Evolutionary conservation across 192 early-diverging fungal species (phyloP).

Genomic region (Umbelopsis vinacea): DNA sequence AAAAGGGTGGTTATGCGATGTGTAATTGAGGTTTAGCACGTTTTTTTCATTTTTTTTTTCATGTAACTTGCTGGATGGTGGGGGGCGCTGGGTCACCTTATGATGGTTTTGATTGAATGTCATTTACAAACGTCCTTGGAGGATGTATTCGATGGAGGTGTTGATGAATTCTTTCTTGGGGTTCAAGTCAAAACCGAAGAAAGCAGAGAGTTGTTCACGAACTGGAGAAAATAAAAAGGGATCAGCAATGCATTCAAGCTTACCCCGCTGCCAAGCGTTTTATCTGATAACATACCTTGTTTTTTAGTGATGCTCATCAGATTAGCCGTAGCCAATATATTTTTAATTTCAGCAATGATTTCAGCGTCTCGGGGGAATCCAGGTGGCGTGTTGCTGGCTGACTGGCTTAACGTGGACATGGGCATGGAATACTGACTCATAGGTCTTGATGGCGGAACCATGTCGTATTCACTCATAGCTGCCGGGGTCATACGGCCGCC

Average conservation of each 20-base stretch:
- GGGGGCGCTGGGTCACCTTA: not conserved
- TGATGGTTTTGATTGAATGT: not conserved
- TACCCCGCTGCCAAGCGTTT: conserved; percentile 35
- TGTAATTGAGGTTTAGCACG: not conserved
- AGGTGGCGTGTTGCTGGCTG: conserved; percentile 23
- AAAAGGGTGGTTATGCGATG: not conserved
- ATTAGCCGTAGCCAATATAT: conserved; percentile 86
- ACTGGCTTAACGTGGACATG: conserved; percentile 29
- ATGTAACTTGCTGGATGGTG: not conserved
- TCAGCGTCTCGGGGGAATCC: conserved; percentile 70
- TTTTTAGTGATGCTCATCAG: conserved; percentile 99
- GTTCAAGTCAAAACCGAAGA: conserved; percentile 85
- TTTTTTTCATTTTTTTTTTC: not conserved
- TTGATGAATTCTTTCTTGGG: conserved; percentile 88
- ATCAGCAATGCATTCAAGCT: conserved; percentile 41
- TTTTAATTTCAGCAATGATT: conserved; percentile 66
- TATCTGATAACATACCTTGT: conserved; percentile 56
- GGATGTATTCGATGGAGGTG: conserved; percentile 73
- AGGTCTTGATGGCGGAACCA: conserved; percentile 11
- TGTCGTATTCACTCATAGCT: conserved; percentile 14
- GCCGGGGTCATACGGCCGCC: conserved; percentile 16
- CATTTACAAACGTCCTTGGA: conserved; percentile 49
- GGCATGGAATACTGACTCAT: conserved; percentile 44
- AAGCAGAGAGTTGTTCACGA: conserved; percentile 81
- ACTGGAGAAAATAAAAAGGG: conserved; percentile 58